Percentiles rank a stretch among this genome's conserved stretches.
Evolutionary conservation across 148 eudicot genomes (phyloP).

Genomic region (Silene latifolia): DNA sequence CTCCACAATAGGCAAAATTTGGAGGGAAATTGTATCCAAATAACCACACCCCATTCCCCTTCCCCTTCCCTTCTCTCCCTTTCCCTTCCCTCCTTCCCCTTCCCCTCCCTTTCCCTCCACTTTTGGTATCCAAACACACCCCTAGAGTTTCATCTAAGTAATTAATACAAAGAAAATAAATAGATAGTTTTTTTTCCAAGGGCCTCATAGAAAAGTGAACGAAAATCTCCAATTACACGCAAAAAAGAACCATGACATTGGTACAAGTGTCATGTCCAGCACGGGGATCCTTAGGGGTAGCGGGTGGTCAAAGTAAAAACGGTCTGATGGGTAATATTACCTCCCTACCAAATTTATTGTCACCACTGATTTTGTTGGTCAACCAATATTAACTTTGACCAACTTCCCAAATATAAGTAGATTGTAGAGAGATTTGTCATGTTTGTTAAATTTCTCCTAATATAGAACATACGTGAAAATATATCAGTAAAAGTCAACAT

Average conservation of each 20-base stretch:
- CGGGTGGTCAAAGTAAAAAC: background rate
- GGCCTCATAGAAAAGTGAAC: background rate
- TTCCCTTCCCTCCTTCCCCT: no score
- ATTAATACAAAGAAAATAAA: background rate
- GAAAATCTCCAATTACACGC: background rate
- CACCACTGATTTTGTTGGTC: background rate
- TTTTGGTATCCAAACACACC: no score
- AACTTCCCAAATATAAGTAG: background rate
- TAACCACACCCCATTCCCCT: no score
- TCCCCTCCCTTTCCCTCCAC: no score
- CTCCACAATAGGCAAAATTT: no score
- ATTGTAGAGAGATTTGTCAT: background rate
- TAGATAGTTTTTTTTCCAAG: background rate
- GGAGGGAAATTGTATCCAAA: no score
- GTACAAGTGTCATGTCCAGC: background rate
- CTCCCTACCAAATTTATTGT: background rate
- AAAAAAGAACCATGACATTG: background rate
- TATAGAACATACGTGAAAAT: background rate
- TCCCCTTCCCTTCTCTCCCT: no score
- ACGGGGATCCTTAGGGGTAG: background rate
- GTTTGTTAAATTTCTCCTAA: background rate
- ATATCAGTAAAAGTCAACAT: background rate
- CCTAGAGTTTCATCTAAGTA: background rate
- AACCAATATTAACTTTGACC: background rate
- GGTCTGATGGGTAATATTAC: background rate